Percentiles rank a stretch among this genome's conserved stretches.
phyloP scores from a whole-genome alignment of 1,139 yeast species.

The Sugiyamaella sp. region DNA sequence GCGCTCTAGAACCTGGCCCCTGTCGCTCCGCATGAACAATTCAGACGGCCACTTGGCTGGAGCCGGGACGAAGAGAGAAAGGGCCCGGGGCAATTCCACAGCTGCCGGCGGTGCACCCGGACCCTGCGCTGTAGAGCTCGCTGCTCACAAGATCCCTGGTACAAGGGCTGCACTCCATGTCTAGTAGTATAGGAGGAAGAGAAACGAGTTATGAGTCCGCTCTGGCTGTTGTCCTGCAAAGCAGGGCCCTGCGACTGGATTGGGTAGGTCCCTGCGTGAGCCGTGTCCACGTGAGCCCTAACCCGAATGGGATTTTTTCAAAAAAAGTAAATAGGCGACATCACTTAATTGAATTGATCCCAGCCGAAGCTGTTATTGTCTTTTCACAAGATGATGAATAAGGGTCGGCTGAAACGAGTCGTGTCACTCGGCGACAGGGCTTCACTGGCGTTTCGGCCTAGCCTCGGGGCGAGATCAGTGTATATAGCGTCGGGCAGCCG shows the following conservation, averaged over 20 bases:
- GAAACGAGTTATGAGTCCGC: too few relatives aligned
- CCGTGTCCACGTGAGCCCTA: slow-evolving; percentile 15
- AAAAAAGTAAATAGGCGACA: slow-evolving; percentile 8
- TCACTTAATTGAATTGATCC: neutral
- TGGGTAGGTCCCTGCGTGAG: too few relatives aligned
- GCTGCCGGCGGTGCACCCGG: too few relatives aligned
- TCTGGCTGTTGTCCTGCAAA: too few relatives aligned
- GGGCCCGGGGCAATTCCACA: too few relatives aligned
- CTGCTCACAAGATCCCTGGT: too few relatives aligned
- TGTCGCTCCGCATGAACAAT: too few relatives aligned
- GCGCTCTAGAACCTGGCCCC: too few relatives aligned
- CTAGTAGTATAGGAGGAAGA: too few relatives aligned
- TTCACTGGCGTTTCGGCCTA: neutral
- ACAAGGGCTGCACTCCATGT: too few relatives aligned
- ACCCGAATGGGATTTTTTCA: slow-evolving; percentile 12
- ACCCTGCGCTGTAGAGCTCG: neutral
- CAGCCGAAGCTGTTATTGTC: neutral
- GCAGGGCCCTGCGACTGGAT: slow-evolving; percentile 1
- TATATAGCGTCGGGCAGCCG: slow-evolving; percentile 17
- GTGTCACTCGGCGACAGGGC: neutral
- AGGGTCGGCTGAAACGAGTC: slow-evolving; percentile 4
- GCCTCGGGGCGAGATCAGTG: slow-evolving; percentile 12
- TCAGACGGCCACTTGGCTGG: too few relatives aligned
- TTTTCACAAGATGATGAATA: slow-evolving; percentile 2
- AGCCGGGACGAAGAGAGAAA: too few relatives aligned